These are phyloP conservation scores for Paxillus rubicundulus DNA, from an alignment of 768 basidiomycete species.

Conservation along the genomic window DNA sequence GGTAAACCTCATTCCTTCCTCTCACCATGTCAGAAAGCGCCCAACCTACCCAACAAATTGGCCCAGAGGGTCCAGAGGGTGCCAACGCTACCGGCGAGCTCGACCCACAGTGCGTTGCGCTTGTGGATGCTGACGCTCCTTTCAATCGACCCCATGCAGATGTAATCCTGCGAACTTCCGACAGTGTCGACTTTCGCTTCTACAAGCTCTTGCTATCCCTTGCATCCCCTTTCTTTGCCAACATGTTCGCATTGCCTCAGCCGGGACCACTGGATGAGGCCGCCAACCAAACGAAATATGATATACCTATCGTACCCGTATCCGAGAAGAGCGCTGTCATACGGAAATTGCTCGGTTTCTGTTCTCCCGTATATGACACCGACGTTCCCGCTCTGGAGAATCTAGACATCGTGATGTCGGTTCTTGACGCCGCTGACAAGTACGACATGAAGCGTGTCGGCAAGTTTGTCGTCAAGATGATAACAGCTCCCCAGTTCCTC, in stretches of 20 bases:
- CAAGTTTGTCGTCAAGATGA: constrained; percentile 32
- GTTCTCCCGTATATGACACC: constrained; percentile 46
- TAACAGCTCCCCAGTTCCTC: constrained; percentile 31
- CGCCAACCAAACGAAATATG: constrained; percentile 32
- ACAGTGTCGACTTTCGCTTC: constrained; percentile 49
- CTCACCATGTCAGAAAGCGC: constrained; percentile 16
- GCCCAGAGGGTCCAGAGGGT: constrained; percentile 3
- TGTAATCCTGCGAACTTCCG: constrained; percentile 54
- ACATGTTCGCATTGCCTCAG: constrained; percentile 53
- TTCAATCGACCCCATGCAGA: constrained; percentile 52
- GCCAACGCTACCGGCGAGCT: not conserved
- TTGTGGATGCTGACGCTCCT: constrained; percentile 34
- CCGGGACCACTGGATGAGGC: constrained; percentile 30
- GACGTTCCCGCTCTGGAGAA: constrained; percentile 33
- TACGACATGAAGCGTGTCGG: constrained; percentile 49
- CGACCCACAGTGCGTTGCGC: constrained; percentile 6
- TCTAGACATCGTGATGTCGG: constrained; percentile 40
- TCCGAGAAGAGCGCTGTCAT: constrained; percentile 44
- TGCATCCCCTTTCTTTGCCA: constrained; percentile 56
- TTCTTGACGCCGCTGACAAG: constrained; percentile 47
- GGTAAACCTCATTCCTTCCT: not conserved
- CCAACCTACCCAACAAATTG: not conserved
- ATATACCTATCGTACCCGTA: constrained; percentile 45
- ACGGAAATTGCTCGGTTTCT: constrained; percentile 42
- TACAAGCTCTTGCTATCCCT: constrained; percentile 54